These are phyloP conservation scores for Leishmania gerbilli DNA, from an alignment of 208 protist species.

Conservation along the genomic window DNA sequence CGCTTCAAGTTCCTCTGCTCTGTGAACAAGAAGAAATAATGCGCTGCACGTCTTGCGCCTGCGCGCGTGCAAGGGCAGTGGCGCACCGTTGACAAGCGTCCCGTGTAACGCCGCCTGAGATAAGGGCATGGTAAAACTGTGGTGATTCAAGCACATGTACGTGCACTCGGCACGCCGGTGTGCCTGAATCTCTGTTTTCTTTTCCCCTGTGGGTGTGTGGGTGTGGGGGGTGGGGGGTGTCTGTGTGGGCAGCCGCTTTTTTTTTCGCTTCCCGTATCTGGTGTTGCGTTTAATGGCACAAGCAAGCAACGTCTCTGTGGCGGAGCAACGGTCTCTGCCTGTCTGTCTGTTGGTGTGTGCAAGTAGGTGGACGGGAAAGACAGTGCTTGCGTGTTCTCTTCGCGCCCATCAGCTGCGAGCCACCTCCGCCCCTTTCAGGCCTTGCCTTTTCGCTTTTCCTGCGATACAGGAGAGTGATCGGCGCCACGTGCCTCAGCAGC, in stretches of 20 bases:
- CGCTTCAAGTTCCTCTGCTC: conserved; percentile 95
- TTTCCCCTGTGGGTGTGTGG: background rate
- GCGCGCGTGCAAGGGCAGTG: background rate
- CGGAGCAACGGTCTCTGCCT: background rate
- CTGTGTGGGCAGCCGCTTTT: background rate
- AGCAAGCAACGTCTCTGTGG: background rate
- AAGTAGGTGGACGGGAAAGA: background rate
- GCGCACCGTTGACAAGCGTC: background rate
- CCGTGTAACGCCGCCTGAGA: background rate
- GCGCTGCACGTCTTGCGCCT: background rate
- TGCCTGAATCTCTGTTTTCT: background rate
- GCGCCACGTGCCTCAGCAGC: background rate
- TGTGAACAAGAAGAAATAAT: conserved; percentile 87
- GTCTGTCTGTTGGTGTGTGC: background rate
- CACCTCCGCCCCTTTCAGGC: background rate
- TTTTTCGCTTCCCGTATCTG: background rate
- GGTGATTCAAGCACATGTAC: background rate
- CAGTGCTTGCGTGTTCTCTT: background rate
- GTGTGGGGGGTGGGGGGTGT: background rate
- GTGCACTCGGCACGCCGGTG: background rate
- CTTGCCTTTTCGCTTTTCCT: background rate
- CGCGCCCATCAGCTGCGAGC: background rate
- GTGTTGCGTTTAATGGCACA: background rate
- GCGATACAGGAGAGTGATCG: background rate
- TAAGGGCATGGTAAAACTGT: background rate